These are phyloP conservation scores for Plantago lanceolata DNA, from an alignment of 305 asterid species.

Conservation along the genomic window DNA sequence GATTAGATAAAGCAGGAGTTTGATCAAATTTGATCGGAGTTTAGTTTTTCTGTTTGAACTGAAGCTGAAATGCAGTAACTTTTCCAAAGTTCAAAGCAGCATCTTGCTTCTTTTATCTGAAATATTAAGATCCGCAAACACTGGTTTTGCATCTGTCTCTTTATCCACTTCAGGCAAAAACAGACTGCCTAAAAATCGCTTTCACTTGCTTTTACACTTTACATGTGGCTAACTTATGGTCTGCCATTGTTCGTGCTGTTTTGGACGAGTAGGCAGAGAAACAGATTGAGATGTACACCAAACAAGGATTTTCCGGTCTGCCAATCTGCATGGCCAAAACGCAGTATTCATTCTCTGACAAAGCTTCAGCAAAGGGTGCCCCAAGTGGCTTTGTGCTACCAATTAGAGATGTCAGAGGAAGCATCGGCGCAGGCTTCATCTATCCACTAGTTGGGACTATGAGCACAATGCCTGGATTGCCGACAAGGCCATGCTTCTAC, in stretches of 20 bases:
- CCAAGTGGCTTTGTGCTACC: conserved; percentile 83
- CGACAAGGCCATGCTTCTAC: conserved; percentile 94
- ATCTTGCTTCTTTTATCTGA: too few relatives aligned
- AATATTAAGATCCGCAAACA: too few relatives aligned
- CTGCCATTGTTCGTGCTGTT: conserved; percentile 1
- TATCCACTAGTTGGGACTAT: conserved; percentile 86
- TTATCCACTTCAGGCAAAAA: too few relatives aligned
- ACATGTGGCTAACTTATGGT: neutral
- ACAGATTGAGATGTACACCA: conserved; percentile 82
- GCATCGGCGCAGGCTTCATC: conserved; percentile 96
- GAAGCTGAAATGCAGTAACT: too few relatives aligned
- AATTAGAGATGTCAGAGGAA: conserved; percentile 81
- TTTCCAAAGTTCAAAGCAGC: too few relatives aligned
- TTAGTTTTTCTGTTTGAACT: too few relatives aligned
- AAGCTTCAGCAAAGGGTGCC: conserved; percentile 79
- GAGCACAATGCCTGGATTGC: conserved; percentile 99
- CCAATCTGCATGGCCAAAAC: conserved; percentile 99
- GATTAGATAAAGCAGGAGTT: too few relatives aligned
- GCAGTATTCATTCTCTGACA: conserved; percentile 84
- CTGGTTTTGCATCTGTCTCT: too few relatives aligned
- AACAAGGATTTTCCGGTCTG: conserved; percentile 79
- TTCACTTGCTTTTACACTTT: too few relatives aligned
- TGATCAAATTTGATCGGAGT: too few relatives aligned
- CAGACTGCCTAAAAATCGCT: too few relatives aligned
- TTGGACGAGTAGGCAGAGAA: conserved; percentile 70